Base-by-base conservation (phyloP, 2,329 filamentous ascomycete species). In the Cladosporium austrohemisphaericum region DNA sequence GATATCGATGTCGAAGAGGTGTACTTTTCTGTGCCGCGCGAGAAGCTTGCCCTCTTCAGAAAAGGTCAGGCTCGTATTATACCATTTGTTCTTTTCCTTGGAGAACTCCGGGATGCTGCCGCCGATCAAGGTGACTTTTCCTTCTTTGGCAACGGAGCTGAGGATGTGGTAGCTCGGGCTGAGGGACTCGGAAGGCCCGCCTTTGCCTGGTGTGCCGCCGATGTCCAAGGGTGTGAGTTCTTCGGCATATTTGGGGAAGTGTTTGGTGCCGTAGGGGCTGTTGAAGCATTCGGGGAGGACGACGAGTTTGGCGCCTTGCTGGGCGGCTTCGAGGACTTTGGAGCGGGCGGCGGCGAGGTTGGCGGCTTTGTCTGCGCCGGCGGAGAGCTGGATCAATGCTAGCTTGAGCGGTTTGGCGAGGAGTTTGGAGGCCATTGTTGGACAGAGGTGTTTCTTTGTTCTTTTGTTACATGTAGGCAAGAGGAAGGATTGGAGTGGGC, bases 241-340 rank as follows among this genome's bases (percentile, higher is more conserved):
- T 71, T 98, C 93, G 58, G 93, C 91, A 69, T 97, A 97, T 53
- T 84, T 80, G 47, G 91, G 85, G 72, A 98, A 98, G 76, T 85
- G 91, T 64, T 89, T 78, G 57, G 84, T 90, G 58, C 93, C 93
- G 71, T 98, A 98, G 7, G 93, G 93, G 33, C 88, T 94, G 76
- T 98, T 98, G 82, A 98, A 98, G 77, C 93, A 98, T 74, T 98
- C 93, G 28, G 93, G 93, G 14, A 98, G 80, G 26, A 97, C 89
- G 57, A 97, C 84, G 52, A 98, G 83, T 50, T 86, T 83, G 52
- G 92, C 89, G 58, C 92, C 92, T 3, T 74, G 74, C 20, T 74
- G 69, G 19, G 89, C 85, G 4, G 93, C 92, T 67, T 89, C 84
- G 55, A 89, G 79, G 51, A 97, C 90, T 66, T 93, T 91, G 35